Base-by-base conservation (phyloP, 192 early-diverging fungal genomes). In the Dissophora ornata region DNA sequence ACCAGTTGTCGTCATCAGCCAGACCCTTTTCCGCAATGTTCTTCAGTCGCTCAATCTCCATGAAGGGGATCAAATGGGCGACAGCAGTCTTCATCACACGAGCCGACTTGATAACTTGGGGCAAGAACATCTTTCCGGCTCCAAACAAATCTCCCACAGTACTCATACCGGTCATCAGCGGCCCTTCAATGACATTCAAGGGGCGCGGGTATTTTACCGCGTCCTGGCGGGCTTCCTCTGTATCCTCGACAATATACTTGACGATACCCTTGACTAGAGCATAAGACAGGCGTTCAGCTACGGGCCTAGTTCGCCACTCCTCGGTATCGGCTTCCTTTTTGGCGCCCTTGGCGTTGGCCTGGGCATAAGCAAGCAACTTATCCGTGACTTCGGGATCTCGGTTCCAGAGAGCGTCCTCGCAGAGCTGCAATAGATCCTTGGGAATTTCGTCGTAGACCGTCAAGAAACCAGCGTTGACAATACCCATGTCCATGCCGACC, bases 81-180 rank as follows among this genome's bases (percentile, higher is more conserved):
- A 98, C 96, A n/a, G 96, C 95, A 62, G 92, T 94, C 77, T 98
- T 98, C 96, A 98, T 98, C 16, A 98, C 96, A 71, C 95, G 91
- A 34, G 96, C 95, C 58, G 91, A 94, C 80, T 95, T 95, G 83
- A 98, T 98, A 62, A 98, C 96, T 73, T 98, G 96, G 5, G 96
- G 96, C 85, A 98, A 89, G 80, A 98, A 98, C 96, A 98, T 98
- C 79, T 97, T 97, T 55, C 96, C 82, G 28, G 85, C 82, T 30
- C 96, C 95, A 83, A 98, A 98, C 29, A 98, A 83, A 70, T 98
- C 93, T 61, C 96, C 96, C 18, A 98, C 96, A 55, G 91, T 83
- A 64, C 85, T 90, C 96, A 98, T 98, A 60, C 96, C 96, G 62
- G 73, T 83, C 96, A 98, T 98, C 16, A 98, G 86, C 21, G 96